phyloP scores from a whole-genome alignment of 2,329 filamentous ascomycete genomes.

The Xylariaceae sp. region DNA sequence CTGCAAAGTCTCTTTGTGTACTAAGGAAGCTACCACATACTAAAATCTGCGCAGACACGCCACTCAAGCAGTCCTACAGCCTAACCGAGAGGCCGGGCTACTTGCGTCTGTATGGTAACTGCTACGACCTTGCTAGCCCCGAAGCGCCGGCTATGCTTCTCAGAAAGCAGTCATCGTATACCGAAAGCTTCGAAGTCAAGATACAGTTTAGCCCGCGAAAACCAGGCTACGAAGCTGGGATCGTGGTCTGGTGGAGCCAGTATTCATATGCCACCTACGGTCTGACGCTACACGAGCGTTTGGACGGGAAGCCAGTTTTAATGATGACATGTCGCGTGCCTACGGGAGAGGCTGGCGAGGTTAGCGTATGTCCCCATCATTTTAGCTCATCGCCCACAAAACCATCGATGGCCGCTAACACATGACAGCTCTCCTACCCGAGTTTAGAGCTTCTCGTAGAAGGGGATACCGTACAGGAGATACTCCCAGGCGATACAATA shows the following conservation, averaged over 20 bases:
- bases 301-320: conserved; percentile 4
- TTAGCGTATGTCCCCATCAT: conserved; percentile 22
- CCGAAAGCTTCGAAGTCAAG: conserved; percentile 50
- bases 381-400: neutral
- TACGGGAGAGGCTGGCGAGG: conserved; percentile 30
- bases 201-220: conserved; percentile 55
- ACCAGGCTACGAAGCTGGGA: conserved; percentile 57
- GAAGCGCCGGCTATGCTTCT: conserved; percentile 59
- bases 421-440: neutral
- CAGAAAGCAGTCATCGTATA: conserved; percentile 58
- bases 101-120: conserved; percentile 58
- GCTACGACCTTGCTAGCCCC: conserved; percentile 58
- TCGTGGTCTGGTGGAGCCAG: conserved; percentile 61
- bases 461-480: neutral
- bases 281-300: conserved; percentile 33
- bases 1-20: neutral
- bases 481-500: conserved; percentile 2
- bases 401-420: neutral
- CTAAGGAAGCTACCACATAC: neutral
- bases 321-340: conserved; percentile 32
- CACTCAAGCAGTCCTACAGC: conserved; percentile 53
- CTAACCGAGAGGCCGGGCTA: conserved; percentile 51
- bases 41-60: conserved; percentile 49
- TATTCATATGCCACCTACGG: conserved; percentile 46
- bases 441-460: neutral